phyloP scores from a whole-genome alignment of 345 rosid species.

The Aethionema arabicum region DNA sequence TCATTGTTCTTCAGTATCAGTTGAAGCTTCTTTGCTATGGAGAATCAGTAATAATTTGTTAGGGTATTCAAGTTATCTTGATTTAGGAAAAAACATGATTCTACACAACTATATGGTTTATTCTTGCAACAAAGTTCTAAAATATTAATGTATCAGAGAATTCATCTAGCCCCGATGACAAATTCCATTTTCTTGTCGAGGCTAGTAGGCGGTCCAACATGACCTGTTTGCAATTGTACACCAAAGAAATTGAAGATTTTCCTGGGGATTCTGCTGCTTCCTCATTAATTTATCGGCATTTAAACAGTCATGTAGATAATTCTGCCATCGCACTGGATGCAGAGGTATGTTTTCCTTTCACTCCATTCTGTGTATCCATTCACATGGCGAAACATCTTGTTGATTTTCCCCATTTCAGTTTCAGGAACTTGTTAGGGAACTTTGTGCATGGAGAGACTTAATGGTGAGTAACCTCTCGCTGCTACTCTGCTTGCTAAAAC shows the following conservation, averaged over 20 bases:
- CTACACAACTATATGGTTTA: conserved; percentile 12
- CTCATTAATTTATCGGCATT: conserved; percentile 66
- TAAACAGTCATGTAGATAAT: conserved; percentile 51
- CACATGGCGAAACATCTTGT: conserved; percentile 1
- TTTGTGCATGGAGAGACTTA: conserved; percentile 93
- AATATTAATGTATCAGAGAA: conserved; percentile 59
- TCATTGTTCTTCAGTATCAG: neutral
- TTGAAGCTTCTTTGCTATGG: conserved; percentile 9
- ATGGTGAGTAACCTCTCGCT: conserved; percentile 57
- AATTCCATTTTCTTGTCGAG: conserved; percentile 72
- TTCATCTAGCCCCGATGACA: conserved; percentile 62
- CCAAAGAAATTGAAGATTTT: conserved; percentile 70
- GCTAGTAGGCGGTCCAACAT: conserved; percentile 85
- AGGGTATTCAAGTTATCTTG: neutral
- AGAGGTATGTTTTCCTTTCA: conserved; percentile 47
- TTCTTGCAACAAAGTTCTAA: conserved; percentile 44
- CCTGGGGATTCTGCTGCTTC: conserved; percentile 85
- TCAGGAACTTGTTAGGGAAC: conserved; percentile 74
- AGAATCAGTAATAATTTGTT: neutral
- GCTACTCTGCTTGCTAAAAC: neutral
- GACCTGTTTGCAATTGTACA: conserved; percentile 72
- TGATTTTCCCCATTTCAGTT: conserved; percentile 37
- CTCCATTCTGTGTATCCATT: neutral
- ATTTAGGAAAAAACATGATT: conserved; percentile 3
- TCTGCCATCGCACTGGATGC: conserved; percentile 46